These are phyloP conservation scores for Sistotremastrum suecicum DNA, from an alignment of 768 basidiomycete species.

Conservation along the genomic window DNA sequence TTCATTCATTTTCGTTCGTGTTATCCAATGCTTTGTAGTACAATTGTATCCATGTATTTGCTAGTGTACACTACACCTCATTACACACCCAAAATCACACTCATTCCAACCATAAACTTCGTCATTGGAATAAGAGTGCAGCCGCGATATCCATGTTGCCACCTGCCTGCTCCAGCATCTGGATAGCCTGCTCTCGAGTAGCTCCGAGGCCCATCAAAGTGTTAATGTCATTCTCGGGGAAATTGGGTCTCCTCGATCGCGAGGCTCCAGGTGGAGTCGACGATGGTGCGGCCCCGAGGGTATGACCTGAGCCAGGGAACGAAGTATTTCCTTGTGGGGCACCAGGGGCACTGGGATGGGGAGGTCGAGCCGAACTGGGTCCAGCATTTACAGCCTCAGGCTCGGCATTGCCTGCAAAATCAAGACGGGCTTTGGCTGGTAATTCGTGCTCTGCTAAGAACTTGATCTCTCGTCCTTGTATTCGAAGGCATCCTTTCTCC, in stretches of 20 bases:
- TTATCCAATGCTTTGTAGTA: constrained; percentile 2
- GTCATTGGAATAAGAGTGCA: constrained; percentile 55
- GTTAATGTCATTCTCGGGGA: constrained; percentile 49
- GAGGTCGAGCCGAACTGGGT: constrained; percentile 10
- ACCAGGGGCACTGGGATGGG: constrained; percentile 11
- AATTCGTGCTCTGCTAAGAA: constrained; percentile 94
- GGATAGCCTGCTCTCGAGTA: constrained; percentile 61
- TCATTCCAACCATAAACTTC: background rate
- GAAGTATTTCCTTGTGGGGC: constrained; percentile 9
- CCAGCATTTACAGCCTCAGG: constrained; percentile 14
- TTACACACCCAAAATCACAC: no score
- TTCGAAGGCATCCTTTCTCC: constrained; percentile 77
- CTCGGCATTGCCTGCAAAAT: constrained; percentile 15
- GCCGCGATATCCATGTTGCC: constrained; percentile 86
- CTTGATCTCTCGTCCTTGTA: constrained; percentile 74
- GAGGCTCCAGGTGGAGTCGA: constrained; percentile 8
- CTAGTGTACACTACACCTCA: no score
- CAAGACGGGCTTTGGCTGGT: constrained; percentile 57
- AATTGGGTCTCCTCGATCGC: constrained; percentile 7
- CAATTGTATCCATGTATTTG: no score
- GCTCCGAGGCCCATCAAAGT: constrained; percentile 69
- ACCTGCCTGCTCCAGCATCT: constrained; percentile 58
- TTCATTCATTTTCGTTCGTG: constrained; percentile 1
- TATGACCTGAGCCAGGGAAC: constrained; percentile 62
- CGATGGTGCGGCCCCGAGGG: constrained; percentile 31